Conservation (phyloP, 78 protist species). For the Speleostelium caveatum region DNA sequence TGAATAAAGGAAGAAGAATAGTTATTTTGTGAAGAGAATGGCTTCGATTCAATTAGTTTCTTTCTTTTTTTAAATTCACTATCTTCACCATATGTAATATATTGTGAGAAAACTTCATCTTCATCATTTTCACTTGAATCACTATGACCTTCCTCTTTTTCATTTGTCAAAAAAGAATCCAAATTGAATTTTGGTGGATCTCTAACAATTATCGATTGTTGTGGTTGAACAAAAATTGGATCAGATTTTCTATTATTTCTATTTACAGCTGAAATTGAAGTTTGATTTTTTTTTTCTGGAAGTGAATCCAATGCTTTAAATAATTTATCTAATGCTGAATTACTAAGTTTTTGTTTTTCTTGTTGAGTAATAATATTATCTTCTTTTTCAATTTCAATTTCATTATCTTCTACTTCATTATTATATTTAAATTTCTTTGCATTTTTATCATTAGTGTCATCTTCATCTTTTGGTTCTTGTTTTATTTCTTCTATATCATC, state of each 20-base stretch:
- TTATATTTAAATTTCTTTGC: neutral
- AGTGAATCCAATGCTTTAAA: slow-evolving; percentile 1
- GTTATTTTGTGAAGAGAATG: neutral
- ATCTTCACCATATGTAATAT: slow-evolving; percentile 20
- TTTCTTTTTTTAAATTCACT: slow-evolving; percentile 10
- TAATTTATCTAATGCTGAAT: neutral
- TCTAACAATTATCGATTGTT: slow-evolving; percentile 1
- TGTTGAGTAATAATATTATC: too few relatives aligned
- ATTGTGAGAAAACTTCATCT: too few relatives aligned
- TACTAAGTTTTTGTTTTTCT: neutral
- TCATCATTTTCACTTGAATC: neutral
- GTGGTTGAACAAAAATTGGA: slow-evolving; percentile 10
- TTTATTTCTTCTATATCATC: neutral
- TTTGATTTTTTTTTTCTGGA: neutral
- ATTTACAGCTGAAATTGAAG: neutral
- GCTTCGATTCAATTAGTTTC: slow-evolving; percentile 8
- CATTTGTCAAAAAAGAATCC: too few relatives aligned
- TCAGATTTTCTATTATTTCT: neutral
- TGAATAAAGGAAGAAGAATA: neutral
- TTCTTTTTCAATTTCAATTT: slow-evolving; percentile 5
- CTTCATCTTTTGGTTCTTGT: slow-evolving; percentile 3
- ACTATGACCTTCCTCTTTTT: neutral
- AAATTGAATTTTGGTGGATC: too few relatives aligned
- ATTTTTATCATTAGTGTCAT: neutral
- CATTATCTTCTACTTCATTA: neutral